Evolutionary conservation across 2,329 filamentous ascomycete species (phyloP), one percentile per base, ranked within the genome.

Genomic region (Claviceps maximensis): DNA sequence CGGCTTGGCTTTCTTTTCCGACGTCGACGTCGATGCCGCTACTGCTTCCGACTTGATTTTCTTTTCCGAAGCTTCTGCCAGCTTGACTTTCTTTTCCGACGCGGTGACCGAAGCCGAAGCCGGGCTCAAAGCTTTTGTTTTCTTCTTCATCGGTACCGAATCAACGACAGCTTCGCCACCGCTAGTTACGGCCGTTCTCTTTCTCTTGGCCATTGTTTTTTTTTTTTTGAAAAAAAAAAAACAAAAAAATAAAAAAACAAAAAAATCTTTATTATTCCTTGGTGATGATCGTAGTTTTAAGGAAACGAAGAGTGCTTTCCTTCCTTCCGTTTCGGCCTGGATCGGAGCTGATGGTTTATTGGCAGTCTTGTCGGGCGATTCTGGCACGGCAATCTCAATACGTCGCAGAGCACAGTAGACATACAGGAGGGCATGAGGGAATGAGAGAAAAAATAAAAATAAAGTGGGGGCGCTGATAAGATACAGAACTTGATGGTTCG

Each of bases 201-300:
- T 77, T 62, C 74, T 68, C 60, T 77, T 77, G 19, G 63, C 72
- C 74, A 77, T 54, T 29, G 2, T 29, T 29, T 29, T 9, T 29
- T 29, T 29, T 29, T n/a, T 29, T 29, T 29, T 29, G 2, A 10
- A 23, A 6, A 38, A 4, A 23, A 36, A 21, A 9, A 48, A 48
- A 23, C n/a, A 41, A 4, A 12, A 23, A 33, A 19, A 49, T 3
- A 9, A 47, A 6, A n/a, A 9, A 7, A 46, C 3, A n/a, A 9
- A 2, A 3, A 15, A 12, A 36, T n/a, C n/a, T n/a, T n/a, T n/a
- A n/a, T n/a, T n/a, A n/a, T n/a, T n/a, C n/a, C n/a, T n/a, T n/a
- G n/a, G n/a, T n/a, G n/a, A n/a, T n/a, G n/a, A n/a, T n/a, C n/a
- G n/a, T n/a, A n/a, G n/a, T n/a, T n/a, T n/a, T n/a, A n/a, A n/a